Evolutionary conservation across 176 grass and related monocot genomes (phyloP), one percentile per base, ranked within the genome.

Genomic region (Zoysia pacifica): DNA sequence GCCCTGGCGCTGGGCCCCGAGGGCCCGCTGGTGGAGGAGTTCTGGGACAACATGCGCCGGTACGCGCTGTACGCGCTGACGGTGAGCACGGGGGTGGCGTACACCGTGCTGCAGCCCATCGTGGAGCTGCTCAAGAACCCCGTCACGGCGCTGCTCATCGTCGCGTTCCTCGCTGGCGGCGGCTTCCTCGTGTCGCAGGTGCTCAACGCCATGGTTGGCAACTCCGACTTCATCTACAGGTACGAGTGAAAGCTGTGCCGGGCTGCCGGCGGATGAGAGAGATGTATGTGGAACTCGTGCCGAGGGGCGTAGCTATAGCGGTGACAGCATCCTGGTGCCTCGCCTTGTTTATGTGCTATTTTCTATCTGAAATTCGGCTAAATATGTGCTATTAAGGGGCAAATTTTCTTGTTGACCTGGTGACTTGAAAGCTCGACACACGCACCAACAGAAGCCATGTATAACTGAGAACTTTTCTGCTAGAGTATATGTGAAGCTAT

Each of bases 31-130:
- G 65, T 87, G 76, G 94, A 94, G 89, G 94, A 97, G 86, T 97
- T 97, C 81, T 97, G 94, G 91, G 94, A 94, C 73, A 97, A 97
- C 81, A 90, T 92, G 85, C 83, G 94, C 73, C 85, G 94, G 85
- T 97, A 94, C 73, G 85, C 66, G 49, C 83, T 97, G 69, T 97
- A 94, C 66, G 73, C 7, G 41, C 39, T 97, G 69, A 94, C 95
- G 43, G 95, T 94, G 74, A 98, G 95, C 90, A 98, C 92, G 5
- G 95, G 94, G 44, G 83, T 90, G 59, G 72, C 85, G 11, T 98
- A 92, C 86, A 77, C 92, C 7, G 62, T 98, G 62, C 59, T 92
- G 60, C 55, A 91, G 70, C 95, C 95, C 62, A 94, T 98, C 41
- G 63, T 94, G 15, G 92, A 89, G 82, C 83, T 94, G 43, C 90